These are phyloP conservation scores for Dactylorhiza incarnata DNA, from an alignment of 106 monocot genomes.

Conservation along the genomic window DNA sequence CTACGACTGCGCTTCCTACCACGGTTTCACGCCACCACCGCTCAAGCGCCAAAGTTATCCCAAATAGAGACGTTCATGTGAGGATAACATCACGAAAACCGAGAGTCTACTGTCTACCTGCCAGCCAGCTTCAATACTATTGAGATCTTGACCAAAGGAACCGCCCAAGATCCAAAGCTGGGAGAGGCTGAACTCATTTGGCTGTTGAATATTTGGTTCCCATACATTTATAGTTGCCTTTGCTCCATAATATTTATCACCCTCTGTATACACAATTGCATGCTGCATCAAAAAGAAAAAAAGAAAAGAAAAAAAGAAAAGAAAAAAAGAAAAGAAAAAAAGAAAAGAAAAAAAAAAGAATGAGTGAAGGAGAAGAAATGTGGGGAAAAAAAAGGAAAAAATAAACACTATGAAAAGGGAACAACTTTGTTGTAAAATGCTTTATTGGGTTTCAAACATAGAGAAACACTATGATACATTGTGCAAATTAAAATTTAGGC, in stretches of 20 bases:
- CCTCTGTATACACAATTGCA: slow-evolving; percentile 62
- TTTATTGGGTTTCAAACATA: background rate
- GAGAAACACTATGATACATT: background rate
- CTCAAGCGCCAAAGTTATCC: too few species aligned
- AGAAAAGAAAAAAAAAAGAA: slow-evolving; percentile 4
- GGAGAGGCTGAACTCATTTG: slow-evolving; percentile 73
- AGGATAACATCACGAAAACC: background rate
- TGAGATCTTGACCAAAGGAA: slow-evolving; percentile 64
- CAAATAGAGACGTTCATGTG: background rate
- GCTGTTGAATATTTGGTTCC: slow-evolving; percentile 56
- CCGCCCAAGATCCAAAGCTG: slow-evolving; percentile 63
- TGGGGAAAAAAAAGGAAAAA: background rate
- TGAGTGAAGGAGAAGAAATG: background rate
- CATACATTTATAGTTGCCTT: slow-evolving; percentile 71
- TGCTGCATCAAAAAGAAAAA: slow-evolving; percentile 29
- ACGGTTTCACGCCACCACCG: too few species aligned
- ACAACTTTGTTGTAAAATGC: background rate
- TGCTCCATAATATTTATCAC: slow-evolving; percentile 60
- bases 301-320: background rate
- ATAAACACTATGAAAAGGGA: background rate
- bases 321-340: background rate
- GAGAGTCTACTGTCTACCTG: slow-evolving; percentile 37
- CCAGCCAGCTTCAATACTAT: slow-evolving; percentile 81
- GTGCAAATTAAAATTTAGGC: too few species aligned
- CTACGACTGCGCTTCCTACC: too few species aligned